These are phyloP conservation scores for Cladosporium sp. DNA, from an alignment of 2,329 filamentous ascomycete species.

Conservation along the genomic window DNA sequence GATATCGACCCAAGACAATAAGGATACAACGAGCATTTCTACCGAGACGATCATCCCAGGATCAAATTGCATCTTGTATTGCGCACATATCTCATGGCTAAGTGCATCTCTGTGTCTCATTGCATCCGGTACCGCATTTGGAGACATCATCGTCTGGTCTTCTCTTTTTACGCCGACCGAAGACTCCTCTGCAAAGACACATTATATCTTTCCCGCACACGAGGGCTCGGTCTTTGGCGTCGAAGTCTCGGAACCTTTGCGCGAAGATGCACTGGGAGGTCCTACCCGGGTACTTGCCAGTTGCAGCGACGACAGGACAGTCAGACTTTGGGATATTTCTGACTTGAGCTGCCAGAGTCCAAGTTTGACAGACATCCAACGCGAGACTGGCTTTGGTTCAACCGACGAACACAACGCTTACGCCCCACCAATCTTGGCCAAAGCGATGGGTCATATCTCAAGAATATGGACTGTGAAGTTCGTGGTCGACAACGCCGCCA, in stretches of 20 bases:
- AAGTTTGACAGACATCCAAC: conserved; percentile 23
- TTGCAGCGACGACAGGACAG: conserved; percentile 90
- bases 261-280: conserved; percentile 24
- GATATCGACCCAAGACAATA: not conserved
- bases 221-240: conserved; percentile 94
- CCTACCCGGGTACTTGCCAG: conserved; percentile 66
- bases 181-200: conserved; percentile 37
- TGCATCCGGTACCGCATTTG: conserved; percentile 87
- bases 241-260: conserved; percentile 60
- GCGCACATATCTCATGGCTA: conserved; percentile 67
- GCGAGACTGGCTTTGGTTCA: conserved; percentile 42
- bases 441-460: conserved; percentile 79
- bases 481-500: not conserved
- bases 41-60: conserved; percentile 48
- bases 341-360: conserved; percentile 35
- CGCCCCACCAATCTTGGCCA: conserved; percentile 51
- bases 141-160: conserved; percentile 88
- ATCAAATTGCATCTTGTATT: conserved; percentile 81
- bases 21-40: not conserved
- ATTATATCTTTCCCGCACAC: conserved; percentile 62
- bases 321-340: conserved; percentile 81
- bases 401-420: conserved; percentile 34
- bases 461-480: conserved; percentile 87
- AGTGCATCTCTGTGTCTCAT: conserved; percentile 60
- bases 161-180: conserved; percentile 39